Conservation (phyloP, 805 yeast genomes). For the Saccharomycopsis vini region DNA sequence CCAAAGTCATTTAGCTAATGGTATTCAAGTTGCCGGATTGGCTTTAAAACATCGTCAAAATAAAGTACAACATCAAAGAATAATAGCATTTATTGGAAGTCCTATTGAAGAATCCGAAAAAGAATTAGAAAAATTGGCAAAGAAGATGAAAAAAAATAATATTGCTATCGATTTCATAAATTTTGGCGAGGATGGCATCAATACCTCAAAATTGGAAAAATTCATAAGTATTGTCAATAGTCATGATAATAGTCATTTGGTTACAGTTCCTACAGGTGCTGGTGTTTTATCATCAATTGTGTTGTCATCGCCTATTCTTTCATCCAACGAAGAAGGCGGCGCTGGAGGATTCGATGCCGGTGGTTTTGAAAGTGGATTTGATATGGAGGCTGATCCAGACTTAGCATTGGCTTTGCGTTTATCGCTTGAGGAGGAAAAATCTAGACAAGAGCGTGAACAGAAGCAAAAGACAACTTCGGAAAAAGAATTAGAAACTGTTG, state of each 20-base stretch:
- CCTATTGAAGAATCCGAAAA: conserved; percentile 65
- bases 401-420: conserved; percentile 90
- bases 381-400: conserved; percentile 93
- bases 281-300: conserved; percentile 74
- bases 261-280: conserved; percentile 85
- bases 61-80: conserved; percentile 83
- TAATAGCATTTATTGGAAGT: conserved; percentile 81
- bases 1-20: conserved; percentile 58
- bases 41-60: conserved; percentile 96
- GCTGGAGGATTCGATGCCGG: conserved; percentile 26
- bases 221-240: conserved; percentile 67
- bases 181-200: conserved; percentile 80
- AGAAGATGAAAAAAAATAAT: conserved; percentile 86
- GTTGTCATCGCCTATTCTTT: conserved; percentile 65
- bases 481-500: conserved; percentile 24
- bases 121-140: conserved; percentile 77
- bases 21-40: conserved; percentile 85
- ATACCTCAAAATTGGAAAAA: conserved; percentile 70
- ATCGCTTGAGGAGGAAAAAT: conserved; percentile 90
- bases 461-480: background rate
- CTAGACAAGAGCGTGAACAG: conserved; percentile 71
- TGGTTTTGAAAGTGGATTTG: conserved; percentile 55
- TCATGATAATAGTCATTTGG: conserved; percentile 71
- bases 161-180: conserved; percentile 83
- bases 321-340: conserved; percentile 36